A percentile compares a stretch with the other conserved stretches of the same genome.
These are phyloP conservation scores for Cyclotella kingstonii DNA, from an alignment of 108 stramenopile species.

Conservation along the genomic window DNA sequence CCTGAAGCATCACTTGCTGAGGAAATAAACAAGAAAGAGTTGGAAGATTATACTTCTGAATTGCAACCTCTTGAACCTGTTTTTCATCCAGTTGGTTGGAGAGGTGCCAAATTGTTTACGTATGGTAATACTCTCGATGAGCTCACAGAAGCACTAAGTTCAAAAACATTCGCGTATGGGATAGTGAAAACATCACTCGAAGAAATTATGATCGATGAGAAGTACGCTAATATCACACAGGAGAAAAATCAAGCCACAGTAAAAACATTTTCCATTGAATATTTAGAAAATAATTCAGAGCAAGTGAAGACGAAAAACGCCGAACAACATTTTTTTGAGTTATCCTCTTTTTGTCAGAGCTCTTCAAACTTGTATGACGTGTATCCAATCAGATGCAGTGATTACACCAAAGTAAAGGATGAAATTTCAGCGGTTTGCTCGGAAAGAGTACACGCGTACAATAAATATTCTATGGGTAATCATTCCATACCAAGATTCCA, in stretches of 20 bases:
- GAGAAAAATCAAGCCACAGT: background rate
- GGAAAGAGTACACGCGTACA: conserved; percentile 4
- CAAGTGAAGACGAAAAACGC: conserved; percentile 3
- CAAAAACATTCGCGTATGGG: conserved; percentile 10
- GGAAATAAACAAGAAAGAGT: background rate
- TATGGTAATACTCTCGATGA: conserved; percentile 28
- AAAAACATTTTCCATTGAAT: conserved; percentile 15
- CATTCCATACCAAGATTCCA: background rate
- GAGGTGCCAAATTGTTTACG: conserved; percentile 19
- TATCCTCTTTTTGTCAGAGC: conserved; percentile 13
- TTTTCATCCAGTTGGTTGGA: conserved; percentile 12
- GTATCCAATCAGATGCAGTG: conserved; percentile 11
- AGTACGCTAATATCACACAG: conserved; percentile 2
- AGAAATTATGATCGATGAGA: conserved; percentile 27
- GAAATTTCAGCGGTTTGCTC: conserved; percentile 6
- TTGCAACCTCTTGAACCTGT: background rate
- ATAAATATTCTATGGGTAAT: background rate
- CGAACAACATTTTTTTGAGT: conserved; percentile 8
- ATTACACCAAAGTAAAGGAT: conserved; percentile 9
- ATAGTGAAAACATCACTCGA: conserved; percentile 19
- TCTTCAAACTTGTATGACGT: conserved; percentile 7
- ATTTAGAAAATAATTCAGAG: background rate
- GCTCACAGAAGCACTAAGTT: conserved; percentile 8
- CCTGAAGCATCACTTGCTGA: background rate
- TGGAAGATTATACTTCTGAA: background rate